Conservation (phyloP, 2,329 filamentous ascomycete genomes). For the Teratosphaeria zuluensis region DNA sequence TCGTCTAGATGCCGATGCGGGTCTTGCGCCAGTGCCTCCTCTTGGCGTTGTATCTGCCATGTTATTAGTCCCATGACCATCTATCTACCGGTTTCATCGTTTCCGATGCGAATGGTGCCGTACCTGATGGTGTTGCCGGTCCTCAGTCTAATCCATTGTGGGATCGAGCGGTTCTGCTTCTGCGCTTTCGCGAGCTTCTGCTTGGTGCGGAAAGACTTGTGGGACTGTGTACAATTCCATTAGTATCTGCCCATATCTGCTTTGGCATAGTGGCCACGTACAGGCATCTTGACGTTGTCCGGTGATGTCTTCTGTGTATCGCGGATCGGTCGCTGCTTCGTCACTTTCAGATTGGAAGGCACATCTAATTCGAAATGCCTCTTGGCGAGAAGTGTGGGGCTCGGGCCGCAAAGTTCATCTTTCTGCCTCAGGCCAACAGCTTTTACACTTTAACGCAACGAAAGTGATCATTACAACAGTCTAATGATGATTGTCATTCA, state of each 20-base stretch:
- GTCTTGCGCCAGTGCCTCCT: slow-evolving; percentile 99
- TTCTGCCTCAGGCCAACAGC: too few relatives aligned
- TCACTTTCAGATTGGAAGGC: too few relatives aligned
- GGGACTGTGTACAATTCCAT: slow-evolving; percentile 54
- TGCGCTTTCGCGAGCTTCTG: slow-evolving; percentile 99
- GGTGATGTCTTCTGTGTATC: slow-evolving; percentile 1
- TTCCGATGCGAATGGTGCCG: slow-evolving; percentile 29
- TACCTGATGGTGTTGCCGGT: slow-evolving; percentile 99
- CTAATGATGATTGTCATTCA: too few relatives aligned
- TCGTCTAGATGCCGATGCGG: slow-evolving; percentile 89
- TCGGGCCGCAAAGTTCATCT: too few relatives aligned
- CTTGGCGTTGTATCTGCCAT: slow-evolving; percentile 92
- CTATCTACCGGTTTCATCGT: background rate
- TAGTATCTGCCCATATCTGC: background rate
- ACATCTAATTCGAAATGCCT: too few relatives aligned
- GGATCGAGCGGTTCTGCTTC: slow-evolving; percentile 99
- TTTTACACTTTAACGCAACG: too few relatives aligned
- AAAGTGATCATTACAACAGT: too few relatives aligned
- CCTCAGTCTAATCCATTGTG: slow-evolving; percentile 98
- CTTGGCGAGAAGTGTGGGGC: too few relatives aligned
- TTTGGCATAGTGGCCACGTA: slow-evolving; percentile 8
- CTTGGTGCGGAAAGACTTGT: slow-evolving; percentile 99
- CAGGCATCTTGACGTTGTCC: slow-evolving; percentile 25
- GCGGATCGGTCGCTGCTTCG: background rate
- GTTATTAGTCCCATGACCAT: background rate